Evolutionary conservation across 441 rosid genomes (phyloP).

Genomic region (Eutrema salsugineum): DNA sequence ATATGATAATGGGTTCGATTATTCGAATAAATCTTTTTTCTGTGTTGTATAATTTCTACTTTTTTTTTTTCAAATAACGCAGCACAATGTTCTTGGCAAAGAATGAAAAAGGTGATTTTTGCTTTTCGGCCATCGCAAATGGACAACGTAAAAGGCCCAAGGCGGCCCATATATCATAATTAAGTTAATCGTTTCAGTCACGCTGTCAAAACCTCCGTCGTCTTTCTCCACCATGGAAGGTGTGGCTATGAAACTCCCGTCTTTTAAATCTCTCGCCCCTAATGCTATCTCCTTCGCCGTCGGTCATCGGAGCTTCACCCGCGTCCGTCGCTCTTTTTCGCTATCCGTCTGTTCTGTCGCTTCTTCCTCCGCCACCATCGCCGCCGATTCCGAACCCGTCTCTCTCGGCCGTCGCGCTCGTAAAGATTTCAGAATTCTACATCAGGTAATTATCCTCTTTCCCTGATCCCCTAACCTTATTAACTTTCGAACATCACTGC

Average conservation of each 20-base stretch:
- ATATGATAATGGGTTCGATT: too few relatives aligned
- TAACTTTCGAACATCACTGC: not conserved
- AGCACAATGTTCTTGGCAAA: too few relatives aligned
- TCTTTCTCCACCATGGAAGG: conserved; percentile 46
- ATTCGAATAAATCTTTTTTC: too few relatives aligned
- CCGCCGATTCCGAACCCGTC: conserved; percentile 31
- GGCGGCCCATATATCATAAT: not conserved
- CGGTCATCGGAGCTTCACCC: conserved; percentile 9
- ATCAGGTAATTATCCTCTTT: conserved; percentile 47
- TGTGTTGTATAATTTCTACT: too few relatives aligned
- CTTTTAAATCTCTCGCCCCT: conserved; percentile 44
- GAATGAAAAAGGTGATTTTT: not conserved
- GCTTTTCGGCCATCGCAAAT: not conserved
- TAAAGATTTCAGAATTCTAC: conserved; percentile 85
- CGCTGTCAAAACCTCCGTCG: not conserved
- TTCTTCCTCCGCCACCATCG: conserved; percentile 35
- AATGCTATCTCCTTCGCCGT: conserved; percentile 20
- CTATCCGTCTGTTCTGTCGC: conserved; percentile 31
- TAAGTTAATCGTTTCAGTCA: not conserved
- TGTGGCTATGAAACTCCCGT: conserved; percentile 48
- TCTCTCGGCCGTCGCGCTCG: conserved; percentile 78
- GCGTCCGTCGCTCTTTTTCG: conserved; percentile 29
- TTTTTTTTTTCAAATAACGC: too few relatives aligned
- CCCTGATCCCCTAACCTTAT: not conserved
- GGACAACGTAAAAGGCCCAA: not conserved